Conservation (phyloP, 2,329 filamentous ascomycete genomes). For the Penicillium sp. region DNA sequence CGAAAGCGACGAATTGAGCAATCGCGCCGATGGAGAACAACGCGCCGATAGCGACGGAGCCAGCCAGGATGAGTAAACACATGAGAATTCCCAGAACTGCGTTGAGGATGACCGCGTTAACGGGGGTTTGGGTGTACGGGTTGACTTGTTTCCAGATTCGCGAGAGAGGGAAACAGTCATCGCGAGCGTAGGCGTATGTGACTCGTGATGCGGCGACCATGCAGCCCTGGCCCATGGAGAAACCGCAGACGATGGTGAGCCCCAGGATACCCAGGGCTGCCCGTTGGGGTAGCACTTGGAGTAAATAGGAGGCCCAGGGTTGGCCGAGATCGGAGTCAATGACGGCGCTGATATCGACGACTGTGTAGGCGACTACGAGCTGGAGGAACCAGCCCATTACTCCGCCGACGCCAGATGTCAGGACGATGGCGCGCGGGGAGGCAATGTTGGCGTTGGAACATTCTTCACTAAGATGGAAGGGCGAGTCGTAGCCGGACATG, state of each 20-base stretch:
- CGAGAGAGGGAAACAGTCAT: constrained; percentile 69
- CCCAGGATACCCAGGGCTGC: constrained; percentile 65
- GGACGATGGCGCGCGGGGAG: constrained; percentile 70
- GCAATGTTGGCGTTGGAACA: constrained; percentile 74
- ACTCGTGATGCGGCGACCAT: constrained; percentile 70
- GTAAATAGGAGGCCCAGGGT: constrained; percentile 70
- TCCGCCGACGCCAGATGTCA: constrained; percentile 69
- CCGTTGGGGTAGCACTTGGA: constrained; percentile 65
- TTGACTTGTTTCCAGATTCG: constrained; percentile 65
- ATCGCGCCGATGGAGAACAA: constrained; percentile 73
- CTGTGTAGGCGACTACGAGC: constrained; percentile 72
- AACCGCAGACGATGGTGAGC: constrained; percentile 70
- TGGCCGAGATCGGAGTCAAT: constrained; percentile 67
- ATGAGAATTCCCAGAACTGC: constrained; percentile 61
- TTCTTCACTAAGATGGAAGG: constrained; percentile 75
- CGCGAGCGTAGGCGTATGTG: constrained; percentile 73
- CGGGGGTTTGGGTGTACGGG: constrained; percentile 63
- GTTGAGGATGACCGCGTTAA: constrained; percentile 73
- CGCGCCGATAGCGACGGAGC: constrained; percentile 65
- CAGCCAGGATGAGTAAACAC: constrained; percentile 67
- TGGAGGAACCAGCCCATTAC: constrained; percentile 74
- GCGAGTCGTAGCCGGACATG: constrained; percentile 68
- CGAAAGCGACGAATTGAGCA: constrained; percentile 62
- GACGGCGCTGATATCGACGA: constrained; percentile 63
- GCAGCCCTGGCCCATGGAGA: constrained; percentile 73